Base-by-base conservation (phyloP, 176 grass and related monocot genomes). In the Lolium perenne region DNA sequence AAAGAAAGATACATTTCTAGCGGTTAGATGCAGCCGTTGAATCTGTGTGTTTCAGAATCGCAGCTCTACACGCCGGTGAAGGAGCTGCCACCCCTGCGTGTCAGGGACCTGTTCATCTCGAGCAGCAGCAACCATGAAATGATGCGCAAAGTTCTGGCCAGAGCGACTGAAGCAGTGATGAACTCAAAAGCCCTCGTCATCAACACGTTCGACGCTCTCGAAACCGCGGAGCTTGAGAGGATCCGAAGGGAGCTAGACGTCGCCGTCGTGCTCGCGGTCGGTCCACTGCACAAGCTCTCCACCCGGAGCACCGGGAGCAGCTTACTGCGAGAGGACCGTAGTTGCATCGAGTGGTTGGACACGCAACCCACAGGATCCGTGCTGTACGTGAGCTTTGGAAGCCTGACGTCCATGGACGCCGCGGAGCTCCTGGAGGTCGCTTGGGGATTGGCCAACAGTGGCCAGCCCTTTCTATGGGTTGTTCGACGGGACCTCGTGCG, bases 61-160 rank as follows among this genome's bases (percentile, higher is more conserved):
- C 43, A 74, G 45, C 46, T 84, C 4, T 9, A 80, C 43, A 40
- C 56, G 38, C 80, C 66, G 0, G 84, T 91, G 47, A 68, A 80
- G 7, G 89, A 91, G 68, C 75, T 91, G 1, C 74, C 89, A 1
- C 85, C 85, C 1, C 48, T 91, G 7, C 68, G 89, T 11, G 66
- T 91, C 38, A 74, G 38, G 47, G 89, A 91, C 67, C 23, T 91
- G 0, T 82, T 74, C 57, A 23, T 64, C 6, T 66, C 80, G 4
- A 40, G 23, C 8, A 5, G 1, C 9, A 43, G 8, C 38, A 38
- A 55, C 38, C 80, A 48, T 4, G 67, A 25, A 14, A 53, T 64
- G 58, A 2, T 65, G 20, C 43, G 59, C 26, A 38, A 20, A 3
- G 0, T 67, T 17, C 48, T 91, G 11, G 57, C 57, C 4, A 48